Conservation (phyloP, 805 yeast genomes). For the Starmerella davenportii region DNA sequence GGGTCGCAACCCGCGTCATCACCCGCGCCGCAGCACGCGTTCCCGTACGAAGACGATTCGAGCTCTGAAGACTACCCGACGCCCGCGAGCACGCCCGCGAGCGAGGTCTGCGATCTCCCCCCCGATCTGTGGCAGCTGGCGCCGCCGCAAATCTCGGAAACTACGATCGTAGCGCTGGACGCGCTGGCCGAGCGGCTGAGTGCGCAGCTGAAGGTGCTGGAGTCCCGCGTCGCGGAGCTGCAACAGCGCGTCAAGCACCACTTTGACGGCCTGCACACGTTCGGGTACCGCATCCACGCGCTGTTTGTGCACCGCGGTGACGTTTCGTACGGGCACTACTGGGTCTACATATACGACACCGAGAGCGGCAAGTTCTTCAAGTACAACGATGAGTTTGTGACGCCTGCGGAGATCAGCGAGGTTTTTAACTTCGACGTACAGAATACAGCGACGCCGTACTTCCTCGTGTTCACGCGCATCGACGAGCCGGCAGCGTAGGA, state of each 20-base stretch:
- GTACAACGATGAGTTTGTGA: slow-evolving; percentile 90
- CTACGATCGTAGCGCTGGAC: slow-evolving; percentile 31
- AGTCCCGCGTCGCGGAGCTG: slow-evolving; percentile 28
- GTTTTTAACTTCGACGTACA: slow-evolving; percentile 25
- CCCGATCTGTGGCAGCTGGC: too few relatives aligned
- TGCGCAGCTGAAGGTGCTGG: slow-evolving; percentile 28
- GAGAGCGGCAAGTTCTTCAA: slow-evolving; percentile 54
- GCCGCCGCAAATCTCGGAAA: slow-evolving; percentile 20
- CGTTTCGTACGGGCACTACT: slow-evolving; percentile 91
- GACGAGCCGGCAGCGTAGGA: not conserved
- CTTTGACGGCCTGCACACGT: slow-evolving; percentile 39
- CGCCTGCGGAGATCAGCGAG: slow-evolving; percentile 48
- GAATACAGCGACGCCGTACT: slow-evolving; percentile 87
- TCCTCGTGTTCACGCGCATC: slow-evolving; percentile 55
- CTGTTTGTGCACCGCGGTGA: slow-evolving; percentile 90
- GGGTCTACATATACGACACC: slow-evolving; percentile 81
- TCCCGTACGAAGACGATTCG: too few relatives aligned
- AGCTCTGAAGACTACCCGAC: too few relatives aligned
- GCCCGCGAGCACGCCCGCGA: too few relatives aligned
- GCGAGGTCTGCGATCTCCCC: too few relatives aligned
- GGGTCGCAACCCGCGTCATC: too few relatives aligned
- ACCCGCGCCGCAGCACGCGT: too few relatives aligned
- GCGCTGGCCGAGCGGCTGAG: slow-evolving; percentile 30
- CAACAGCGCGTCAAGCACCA: slow-evolving; percentile 37
- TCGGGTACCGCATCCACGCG: slow-evolving; percentile 74